phyloP scores from a whole-genome alignment of 164 flowering plant genomes.

The Sextonia rubra region DNA sequence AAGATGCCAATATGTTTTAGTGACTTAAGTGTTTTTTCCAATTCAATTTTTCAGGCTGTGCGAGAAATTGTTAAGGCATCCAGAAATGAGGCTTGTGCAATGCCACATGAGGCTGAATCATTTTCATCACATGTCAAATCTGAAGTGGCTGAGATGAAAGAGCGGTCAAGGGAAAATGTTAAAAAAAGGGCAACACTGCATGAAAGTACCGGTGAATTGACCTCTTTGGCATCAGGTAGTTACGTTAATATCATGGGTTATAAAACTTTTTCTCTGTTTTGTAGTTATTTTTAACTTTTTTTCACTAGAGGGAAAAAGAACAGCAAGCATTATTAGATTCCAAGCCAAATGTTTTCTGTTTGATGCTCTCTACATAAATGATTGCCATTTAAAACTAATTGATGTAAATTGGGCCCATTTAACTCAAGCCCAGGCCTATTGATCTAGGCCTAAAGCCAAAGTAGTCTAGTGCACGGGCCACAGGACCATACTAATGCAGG shows the following conservation, averaged over 20 bases:
- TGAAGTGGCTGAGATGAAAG: constrained; percentile 28
- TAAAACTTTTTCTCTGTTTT: not conserved
- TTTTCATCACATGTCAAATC: constrained; percentile 30
- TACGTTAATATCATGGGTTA: not conserved
- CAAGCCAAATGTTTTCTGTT: too few relatives aligned
- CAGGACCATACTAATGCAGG: not conserved
- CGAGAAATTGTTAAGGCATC: constrained; percentile 78
- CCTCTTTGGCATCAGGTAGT: not conserved
- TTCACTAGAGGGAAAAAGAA: too few relatives aligned
- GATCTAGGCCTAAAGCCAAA: too few relatives aligned
- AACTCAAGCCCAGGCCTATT: too few relatives aligned
- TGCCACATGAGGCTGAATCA: constrained; percentile 48
- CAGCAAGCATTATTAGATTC: too few relatives aligned
- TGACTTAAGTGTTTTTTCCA: not conserved
- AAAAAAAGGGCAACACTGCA: constrained; percentile 7
- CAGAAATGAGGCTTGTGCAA: constrained; percentile 52
- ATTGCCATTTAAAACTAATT: too few relatives aligned
- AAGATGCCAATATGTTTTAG: not conserved
- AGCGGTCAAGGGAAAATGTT: constrained; percentile 10
- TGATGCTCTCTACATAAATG: too few relatives aligned
- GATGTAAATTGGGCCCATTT: too few relatives aligned
- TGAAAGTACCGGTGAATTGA: constrained; percentile 8
- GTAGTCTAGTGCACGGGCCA: not conserved
- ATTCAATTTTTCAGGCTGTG: constrained; percentile 50
- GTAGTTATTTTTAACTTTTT: not conserved